These are phyloP conservation scores for Pichia sp. DNA, from an alignment of 1,139 yeast genomes.

Conservation along the genomic window DNA sequence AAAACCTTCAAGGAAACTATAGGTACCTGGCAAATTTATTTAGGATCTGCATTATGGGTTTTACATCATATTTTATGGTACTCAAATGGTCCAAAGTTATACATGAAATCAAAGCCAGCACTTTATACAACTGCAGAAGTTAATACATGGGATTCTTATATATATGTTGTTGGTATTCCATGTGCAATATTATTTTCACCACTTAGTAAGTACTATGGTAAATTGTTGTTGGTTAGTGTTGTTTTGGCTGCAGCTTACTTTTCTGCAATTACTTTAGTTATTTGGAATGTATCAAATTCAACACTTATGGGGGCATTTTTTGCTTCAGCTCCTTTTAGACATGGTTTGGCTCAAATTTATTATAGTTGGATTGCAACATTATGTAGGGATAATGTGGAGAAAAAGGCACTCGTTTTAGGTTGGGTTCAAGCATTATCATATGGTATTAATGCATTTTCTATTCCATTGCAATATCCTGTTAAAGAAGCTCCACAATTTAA, in stretches of 20 bases:
- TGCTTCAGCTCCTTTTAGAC: background rate
- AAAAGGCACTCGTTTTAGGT: conserved; percentile 42
- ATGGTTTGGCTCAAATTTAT: conserved; percentile 32
- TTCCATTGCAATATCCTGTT: conserved; percentile 43
- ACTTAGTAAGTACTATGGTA: background rate
- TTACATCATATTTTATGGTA: background rate
- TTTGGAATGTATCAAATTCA: background rate
- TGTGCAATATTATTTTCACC: background rate
- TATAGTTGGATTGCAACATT: conserved; percentile 46
- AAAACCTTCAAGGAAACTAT: background rate
- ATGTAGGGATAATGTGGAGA: conserved; percentile 41
- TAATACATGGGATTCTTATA: background rate
- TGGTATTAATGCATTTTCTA: conserved; percentile 41
- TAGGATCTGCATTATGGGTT: background rate
- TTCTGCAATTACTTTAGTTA: background rate
- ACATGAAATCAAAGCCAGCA: background rate
- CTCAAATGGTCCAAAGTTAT: background rate
- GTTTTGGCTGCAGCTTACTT: background rate
- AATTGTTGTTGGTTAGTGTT: background rate
- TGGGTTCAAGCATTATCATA: conserved; percentile 45
- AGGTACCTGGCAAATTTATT: background rate
- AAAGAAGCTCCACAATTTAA: conserved; percentile 39
- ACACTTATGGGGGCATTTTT: conserved; percentile 11
- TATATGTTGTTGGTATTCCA: background rate
- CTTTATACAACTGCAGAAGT: background rate